Evolutionary conservation across 2,329 filamentous ascomycete species (phyloP).

Genomic region (Fusarium mangiferae): DNA sequence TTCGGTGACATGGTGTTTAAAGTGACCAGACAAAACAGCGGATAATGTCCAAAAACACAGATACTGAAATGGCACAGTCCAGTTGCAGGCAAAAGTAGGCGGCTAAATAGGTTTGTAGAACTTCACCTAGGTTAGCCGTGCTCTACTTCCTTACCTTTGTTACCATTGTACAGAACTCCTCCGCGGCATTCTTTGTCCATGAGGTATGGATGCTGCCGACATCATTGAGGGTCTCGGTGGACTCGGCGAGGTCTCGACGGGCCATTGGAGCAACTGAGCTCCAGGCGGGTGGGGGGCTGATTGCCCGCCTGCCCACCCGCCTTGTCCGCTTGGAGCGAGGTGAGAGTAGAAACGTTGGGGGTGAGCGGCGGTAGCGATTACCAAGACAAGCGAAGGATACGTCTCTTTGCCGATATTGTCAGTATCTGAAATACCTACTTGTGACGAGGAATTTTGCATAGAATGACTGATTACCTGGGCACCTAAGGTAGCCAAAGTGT

Average conservation of each 20-base stretch:
- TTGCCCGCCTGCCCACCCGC: constrained; percentile 1
- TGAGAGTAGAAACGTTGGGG: constrained; percentile 21
- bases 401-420: constrained; percentile 8
- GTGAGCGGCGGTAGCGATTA: constrained; percentile 21
- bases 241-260: constrained; percentile 30
- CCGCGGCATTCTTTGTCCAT: constrained; percentile 34
- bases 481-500: not conserved
- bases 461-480: constrained; percentile 2
- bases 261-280: constrained; percentile 28
- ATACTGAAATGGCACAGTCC: not conserved
- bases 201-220: constrained; percentile 27
- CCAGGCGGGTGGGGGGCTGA: constrained; percentile 22
- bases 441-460: constrained; percentile 5
- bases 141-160: not conserved
- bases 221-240: constrained; percentile 40
- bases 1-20: constrained; percentile 12
- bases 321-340: constrained; percentile 22
- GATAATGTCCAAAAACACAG: constrained; percentile 11
- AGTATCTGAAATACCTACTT: not conserved
- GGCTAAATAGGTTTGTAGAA: constrained; percentile 25
- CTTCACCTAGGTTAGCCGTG: not conserved
- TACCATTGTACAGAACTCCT: constrained; percentile 2
- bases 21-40: constrained; percentile 4
- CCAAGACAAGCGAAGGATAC: constrained; percentile 29
- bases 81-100: constrained; percentile 17